phyloP scores from a whole-genome alignment of 129 eudicot species.

The carrot (Daucus carota) region DH1_v3.0 NC_030389.2:38594001-38594500 shows the following conservation, averaged over 20 bases:
- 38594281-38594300: not conserved
- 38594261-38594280: not conserved
- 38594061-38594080: too few relatives aligned
- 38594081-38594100: too few relatives aligned
- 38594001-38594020: too few relatives aligned
- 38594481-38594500: too few relatives aligned
- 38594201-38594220: not conserved
- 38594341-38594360: constrained; percentile 26
- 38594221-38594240: too few relatives aligned
- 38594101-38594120: too few relatives aligned
- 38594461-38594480: constrained; percentile 11
- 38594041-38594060: too few relatives aligned
- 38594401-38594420: constrained; percentile 22
- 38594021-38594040: too few relatives aligned
- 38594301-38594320: not conserved
- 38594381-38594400: not conserved
- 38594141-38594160: too few relatives aligned
- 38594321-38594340: constrained; percentile 19
- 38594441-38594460: constrained; percentile 28
- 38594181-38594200: too few relatives aligned
- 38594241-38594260: not conserved
- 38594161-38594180: too few relatives aligned
- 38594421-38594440: constrained; percentile 14
- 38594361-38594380: constrained; percentile 17
- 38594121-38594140: too few relatives aligned